Base-by-base conservation (phyloP, 208 protist genomes). In the Leptomonas seymouri region DNA sequence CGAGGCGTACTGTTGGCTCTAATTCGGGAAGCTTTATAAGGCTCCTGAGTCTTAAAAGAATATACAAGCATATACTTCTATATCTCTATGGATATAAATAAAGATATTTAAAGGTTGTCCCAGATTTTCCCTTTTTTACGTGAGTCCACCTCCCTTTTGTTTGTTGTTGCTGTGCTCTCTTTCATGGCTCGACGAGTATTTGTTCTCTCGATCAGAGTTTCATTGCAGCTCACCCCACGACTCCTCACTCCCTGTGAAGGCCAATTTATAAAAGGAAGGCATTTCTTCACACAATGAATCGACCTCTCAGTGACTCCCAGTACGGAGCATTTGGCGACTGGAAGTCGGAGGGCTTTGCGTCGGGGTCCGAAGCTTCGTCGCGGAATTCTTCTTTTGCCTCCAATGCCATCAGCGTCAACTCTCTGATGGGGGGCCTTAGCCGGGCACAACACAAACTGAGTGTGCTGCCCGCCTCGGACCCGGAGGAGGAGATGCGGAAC, bases 401-500 rank as follows among this genome's bases (percentile, higher is more conserved):
- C 16, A 49, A 55, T n/a, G 34, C 15, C 8, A 12, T 57, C 7
- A 65, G 60, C 46, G 31, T 28, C 23, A 36, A 15, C 57, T 70
- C 71, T 8, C 25, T 46, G 0, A 34, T 42, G 0, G 56, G 48
- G 11, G 11, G 21, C 36, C 5, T 67, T 1, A 42, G 27, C 12
- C 59, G 67, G 4, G 48, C 30, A 11, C 71, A 58, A 18, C 71
- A 48, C n/a, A 84, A 84, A 27, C 36, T 79, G 36, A 80, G 70
- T 50, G 51, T 74, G 49, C 27, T 76, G 41, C 67, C 67, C 4
- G 39, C 71, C 36, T 73, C 64, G 3, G 71, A 81, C 44, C 61
- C 71, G 15, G 77, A 76, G 20, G 70, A 79, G 45, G 84, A 90
- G 56, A 68, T 90, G 65, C 65, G 56, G 0, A 70, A 83, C 12